These are phyloP conservation scores for Zygoascus sp. DNA, from an alignment of 1,139 yeast species.

Conservation along the genomic window DNA sequence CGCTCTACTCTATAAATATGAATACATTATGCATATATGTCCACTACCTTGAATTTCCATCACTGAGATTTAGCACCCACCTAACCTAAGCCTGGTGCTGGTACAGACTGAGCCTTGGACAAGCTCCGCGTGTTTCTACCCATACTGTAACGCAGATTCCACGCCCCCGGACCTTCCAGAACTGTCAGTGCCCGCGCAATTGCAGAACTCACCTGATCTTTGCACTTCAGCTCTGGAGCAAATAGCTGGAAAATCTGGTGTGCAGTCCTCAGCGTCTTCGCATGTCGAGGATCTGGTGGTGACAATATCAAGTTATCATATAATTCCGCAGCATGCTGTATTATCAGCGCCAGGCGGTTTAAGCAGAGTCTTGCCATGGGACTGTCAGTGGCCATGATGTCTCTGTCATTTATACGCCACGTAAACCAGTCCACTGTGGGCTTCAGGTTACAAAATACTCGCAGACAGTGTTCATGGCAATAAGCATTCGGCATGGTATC, in stretches of 20 bases:
- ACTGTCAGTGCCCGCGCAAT: background rate
- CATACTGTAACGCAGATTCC: background rate
- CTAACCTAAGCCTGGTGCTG: too few relatives aligned
- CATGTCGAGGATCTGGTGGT: background rate
- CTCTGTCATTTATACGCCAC: background rate
- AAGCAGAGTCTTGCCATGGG: constrained; percentile 8
- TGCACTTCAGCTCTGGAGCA: background rate
- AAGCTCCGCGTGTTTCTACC: too few relatives aligned
- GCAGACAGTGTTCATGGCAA: constrained; percentile 1
- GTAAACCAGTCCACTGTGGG: constrained; percentile 1
- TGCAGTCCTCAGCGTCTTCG: background rate
- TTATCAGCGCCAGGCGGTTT: background rate
- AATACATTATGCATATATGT: too few relatives aligned
- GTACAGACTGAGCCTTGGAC: too few relatives aligned
- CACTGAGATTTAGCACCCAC: too few relatives aligned
- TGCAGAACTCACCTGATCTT: background rate
- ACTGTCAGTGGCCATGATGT: background rate
- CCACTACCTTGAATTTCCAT: too few relatives aligned
- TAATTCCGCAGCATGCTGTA: constrained; percentile 6
- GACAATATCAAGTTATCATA: constrained; percentile 1
- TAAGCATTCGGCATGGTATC: background rate
- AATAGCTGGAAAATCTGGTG: background rate
- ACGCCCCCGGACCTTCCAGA: background rate
- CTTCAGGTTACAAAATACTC: background rate
- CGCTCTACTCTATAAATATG: too few relatives aligned